A percentile compares a stretch with the other conserved stretches of the same genome.
phyloP scores from a whole-genome alignment of 2,329 filamentous ascomycete species.

The Pestalotiopsis sp. region DNA sequence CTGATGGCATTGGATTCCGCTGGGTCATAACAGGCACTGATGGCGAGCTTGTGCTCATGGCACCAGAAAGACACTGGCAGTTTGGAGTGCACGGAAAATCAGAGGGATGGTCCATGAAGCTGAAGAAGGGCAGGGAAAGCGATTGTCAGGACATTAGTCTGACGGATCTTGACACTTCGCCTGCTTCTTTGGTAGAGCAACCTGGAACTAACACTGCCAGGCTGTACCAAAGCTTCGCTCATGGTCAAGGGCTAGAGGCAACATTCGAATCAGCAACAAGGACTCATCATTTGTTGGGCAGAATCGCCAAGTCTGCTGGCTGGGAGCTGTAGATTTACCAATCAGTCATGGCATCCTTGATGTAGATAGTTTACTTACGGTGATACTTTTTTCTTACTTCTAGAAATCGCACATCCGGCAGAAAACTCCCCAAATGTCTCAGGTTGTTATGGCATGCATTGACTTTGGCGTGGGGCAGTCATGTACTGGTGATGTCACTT shows the following conservation, averaged over 20 bases:
- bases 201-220: conserved; percentile 22
- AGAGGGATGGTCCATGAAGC: conserved; percentile 17
- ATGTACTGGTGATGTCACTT: background rate
- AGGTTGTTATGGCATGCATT: background rate
- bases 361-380: background rate
- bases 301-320: conserved; percentile 28
- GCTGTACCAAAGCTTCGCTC: conserved; percentile 25
- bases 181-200: conserved; percentile 16
- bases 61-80: conserved; percentile 24
- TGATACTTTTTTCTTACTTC: background rate
- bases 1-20: conserved; percentile 27
- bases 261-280: conserved; percentile 26
- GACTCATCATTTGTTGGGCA: conserved; percentile 23
- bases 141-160: conserved; percentile 17
- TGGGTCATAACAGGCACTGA: conserved; percentile 41
- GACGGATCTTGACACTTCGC: conserved; percentile 7
- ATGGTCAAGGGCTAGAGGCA: conserved; percentile 18
- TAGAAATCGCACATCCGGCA: too few relatives aligned
- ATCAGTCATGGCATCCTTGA: too few relatives aligned
- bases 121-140: conserved; percentile 20
- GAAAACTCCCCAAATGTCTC: too few relatives aligned
- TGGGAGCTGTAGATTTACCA: conserved; percentile 15
- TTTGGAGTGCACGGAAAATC: background rate
- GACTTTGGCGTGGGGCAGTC: background rate
- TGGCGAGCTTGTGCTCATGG: conserved; percentile 34